A percentile compares a stretch with the other conserved stretches of the same genome.
phyloP scores from a whole-genome alignment of 2,329 filamentous ascomycete species.

The Scleromitrula shiraiana region DNA sequence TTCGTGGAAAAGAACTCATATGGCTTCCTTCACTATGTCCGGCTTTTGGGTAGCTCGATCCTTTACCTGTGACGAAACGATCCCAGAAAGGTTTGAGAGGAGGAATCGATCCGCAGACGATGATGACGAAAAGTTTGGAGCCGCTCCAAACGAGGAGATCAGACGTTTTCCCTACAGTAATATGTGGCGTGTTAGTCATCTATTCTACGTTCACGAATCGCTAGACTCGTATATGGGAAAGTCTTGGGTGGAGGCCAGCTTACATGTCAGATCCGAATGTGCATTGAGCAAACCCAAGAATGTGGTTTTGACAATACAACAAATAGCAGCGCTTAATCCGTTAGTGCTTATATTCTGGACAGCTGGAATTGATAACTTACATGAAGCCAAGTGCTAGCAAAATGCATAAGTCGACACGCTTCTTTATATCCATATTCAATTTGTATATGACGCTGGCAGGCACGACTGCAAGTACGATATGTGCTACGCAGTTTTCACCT shows the following conservation, averaged over 20 bases:
- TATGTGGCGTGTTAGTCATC: not conserved
- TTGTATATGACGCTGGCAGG: constrained; percentile 5
- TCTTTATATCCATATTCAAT: constrained; percentile 7
- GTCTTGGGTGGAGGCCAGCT: too few relatives aligned
- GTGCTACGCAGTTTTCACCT: constrained; percentile 5
- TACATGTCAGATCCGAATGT: constrained; percentile 8
- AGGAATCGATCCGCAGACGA: constrained; percentile 9
- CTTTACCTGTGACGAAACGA: not conserved
- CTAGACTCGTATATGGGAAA: too few relatives aligned
- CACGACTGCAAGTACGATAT: constrained; percentile 6
- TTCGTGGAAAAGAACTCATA: not conserved
- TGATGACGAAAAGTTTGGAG: constrained; percentile 6
- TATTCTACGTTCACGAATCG: too few relatives aligned
- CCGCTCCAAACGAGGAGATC: constrained; percentile 5
- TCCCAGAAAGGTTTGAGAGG: constrained; percentile 7
- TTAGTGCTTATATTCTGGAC: not conserved
- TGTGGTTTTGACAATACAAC: constrained; percentile 9
- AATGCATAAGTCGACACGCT: constrained; percentile 6
- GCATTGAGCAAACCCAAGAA: not conserved
- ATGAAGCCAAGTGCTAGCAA: constrained; percentile 6
- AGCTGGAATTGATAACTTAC: not conserved
- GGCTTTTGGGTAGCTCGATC: not conserved
- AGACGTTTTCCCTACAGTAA: constrained; percentile 1
- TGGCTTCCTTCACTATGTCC: not conserved
- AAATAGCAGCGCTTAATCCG: constrained; percentile 2